Conservation (phyloP, 768 basidiomycete genomes). For the Strobilomyces dryophilus region DNA sequence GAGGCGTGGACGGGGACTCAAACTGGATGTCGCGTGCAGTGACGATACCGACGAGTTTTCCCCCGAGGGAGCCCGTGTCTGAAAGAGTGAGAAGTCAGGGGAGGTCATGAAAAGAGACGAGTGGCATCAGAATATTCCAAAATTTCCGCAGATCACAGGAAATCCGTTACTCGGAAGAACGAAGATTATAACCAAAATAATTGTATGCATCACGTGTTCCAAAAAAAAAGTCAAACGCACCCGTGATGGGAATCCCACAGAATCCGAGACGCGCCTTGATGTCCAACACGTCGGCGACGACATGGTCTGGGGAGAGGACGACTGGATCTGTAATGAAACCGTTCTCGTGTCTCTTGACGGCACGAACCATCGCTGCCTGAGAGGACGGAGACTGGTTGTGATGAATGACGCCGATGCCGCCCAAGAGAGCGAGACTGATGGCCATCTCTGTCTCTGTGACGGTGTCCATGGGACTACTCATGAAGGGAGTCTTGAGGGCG, state of each 20-base stretch:
- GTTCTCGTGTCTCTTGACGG: constrained; percentile 97
- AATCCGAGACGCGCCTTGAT: constrained; percentile 92
- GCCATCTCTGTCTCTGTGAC: constrained; percentile 96
- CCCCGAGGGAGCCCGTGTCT: constrained; percentile 86
- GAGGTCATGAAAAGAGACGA: not conserved
- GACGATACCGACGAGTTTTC: constrained; percentile 94
- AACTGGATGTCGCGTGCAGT: constrained; percentile 97
- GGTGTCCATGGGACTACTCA: constrained; percentile 99
- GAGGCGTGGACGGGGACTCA: constrained; percentile 57
- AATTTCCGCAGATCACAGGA: constrained; percentile 73
- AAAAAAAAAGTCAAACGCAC: constrained; percentile 46
- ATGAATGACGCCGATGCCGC: constrained; percentile 97
- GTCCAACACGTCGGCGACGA: constrained; percentile 86
- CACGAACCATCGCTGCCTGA: constrained; percentile 96
- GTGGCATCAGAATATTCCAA: constrained; percentile 18
- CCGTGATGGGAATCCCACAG: constrained; percentile 96
- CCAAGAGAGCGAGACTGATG: constrained; percentile 89
- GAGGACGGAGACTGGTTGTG: constrained; percentile 84
- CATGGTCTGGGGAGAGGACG: constrained; percentile 72
- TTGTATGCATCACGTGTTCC: constrained; percentile 43
- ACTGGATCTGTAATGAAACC: constrained; percentile 97
- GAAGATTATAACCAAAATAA: constrained; percentile 60
- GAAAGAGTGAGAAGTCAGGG: constrained; percentile 16
- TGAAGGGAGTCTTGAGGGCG: constrained; percentile 88
- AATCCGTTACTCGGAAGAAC: constrained; percentile 81